Percentiles rank a stretch among this genome's conserved stretches.
These are phyloP conservation scores for Pharnaceum exiguum DNA, from an alignment of 148 eudicot genomes.

Conservation along the genomic window DNA sequence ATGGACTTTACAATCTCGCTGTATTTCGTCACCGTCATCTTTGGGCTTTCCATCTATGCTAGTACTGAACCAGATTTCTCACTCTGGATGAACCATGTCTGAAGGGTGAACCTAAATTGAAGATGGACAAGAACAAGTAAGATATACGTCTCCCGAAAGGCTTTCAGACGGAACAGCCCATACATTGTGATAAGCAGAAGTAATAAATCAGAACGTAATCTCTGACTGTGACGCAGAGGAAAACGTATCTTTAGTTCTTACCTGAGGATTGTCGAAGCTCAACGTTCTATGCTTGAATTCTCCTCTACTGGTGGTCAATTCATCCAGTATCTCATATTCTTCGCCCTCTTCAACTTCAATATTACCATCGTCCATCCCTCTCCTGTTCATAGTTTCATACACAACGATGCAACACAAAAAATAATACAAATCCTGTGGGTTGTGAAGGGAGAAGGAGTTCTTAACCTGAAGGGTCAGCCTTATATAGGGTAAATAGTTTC, in stretches of 20 bases:
- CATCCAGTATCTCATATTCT: conserved; percentile 46
- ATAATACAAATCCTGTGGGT: too few relatives aligned
- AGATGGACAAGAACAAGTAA: too few relatives aligned
- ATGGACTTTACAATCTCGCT: not conserved
- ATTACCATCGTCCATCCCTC: conserved; percentile 16
- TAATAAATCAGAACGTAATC: not conserved
- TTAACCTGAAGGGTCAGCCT: too few relatives aligned
- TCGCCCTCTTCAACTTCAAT: conserved; percentile 21
- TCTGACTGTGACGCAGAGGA: not conserved
- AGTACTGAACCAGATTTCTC: not conserved
- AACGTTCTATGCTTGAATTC: conserved; percentile 43
- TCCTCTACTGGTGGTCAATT: conserved; percentile 51
- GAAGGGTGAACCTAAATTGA: conserved; percentile 25
- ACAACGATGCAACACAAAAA: not conserved
- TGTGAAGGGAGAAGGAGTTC: too few relatives aligned
- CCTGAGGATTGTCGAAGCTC: conserved; percentile 34
- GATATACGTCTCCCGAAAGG: too few relatives aligned
- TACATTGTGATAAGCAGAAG: not conserved
- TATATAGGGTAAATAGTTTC: too few relatives aligned
- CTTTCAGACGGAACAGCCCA: too few relatives aligned
- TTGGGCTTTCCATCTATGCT: not conserved
- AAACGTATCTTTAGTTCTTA: conserved; percentile 4
- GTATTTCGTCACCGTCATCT: not conserved
- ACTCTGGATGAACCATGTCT: conserved; percentile 7
- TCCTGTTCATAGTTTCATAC: conserved; percentile 27